A percentile compares a stretch with the other conserved stretches of the same genome.
Conservation (phyloP, 257 asterid genomes). For the Scutellaria baicalensis region DNA sequence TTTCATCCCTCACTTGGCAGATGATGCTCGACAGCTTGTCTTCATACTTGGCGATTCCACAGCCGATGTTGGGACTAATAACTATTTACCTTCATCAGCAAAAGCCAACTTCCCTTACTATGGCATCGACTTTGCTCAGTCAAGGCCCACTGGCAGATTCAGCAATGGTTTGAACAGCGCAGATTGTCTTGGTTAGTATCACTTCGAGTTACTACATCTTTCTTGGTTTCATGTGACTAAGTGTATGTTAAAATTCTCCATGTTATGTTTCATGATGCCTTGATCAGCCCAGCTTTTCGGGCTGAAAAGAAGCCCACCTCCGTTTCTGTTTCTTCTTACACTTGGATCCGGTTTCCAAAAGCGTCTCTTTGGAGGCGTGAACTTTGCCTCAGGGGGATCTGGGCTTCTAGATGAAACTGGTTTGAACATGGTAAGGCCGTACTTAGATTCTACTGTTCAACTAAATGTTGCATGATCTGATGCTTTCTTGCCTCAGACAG, state of each 20-base stretch:
- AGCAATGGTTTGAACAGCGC: slow-evolving; percentile 57
- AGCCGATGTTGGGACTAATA: slow-evolving; percentile 52
- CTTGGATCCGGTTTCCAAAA: slow-evolving; percentile 17
- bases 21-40: slow-evolving; percentile 3
- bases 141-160: slow-evolving; percentile 44
- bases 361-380: slow-evolving; percentile 32
- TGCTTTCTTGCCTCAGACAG: slow-evolving; percentile 11
- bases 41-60: slow-evolving; percentile 56
- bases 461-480: neutral
- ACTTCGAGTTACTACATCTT: too few relatives aligned
- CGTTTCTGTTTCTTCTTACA: slow-evolving; percentile 29
- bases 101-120: slow-evolving; percentile 36
- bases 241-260: neutral
- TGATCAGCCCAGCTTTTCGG: slow-evolving; percentile 27
- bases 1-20: neutral
- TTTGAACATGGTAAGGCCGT: slow-evolving; percentile 11
- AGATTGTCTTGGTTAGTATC: slow-evolving; percentile 31
- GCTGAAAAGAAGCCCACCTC: slow-evolving; percentile 38
- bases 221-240: too few relatives aligned
- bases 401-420: slow-evolving; percentile 41
- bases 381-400: slow-evolving; percentile 63
- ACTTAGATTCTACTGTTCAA: neutral
- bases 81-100: slow-evolving; percentile 14
- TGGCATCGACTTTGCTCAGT: slow-evolving; percentile 43
- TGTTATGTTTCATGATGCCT: neutral